phyloP scores from a whole-genome alignment of 179 eudicot species.

The Nepenthes alata region DNA sequence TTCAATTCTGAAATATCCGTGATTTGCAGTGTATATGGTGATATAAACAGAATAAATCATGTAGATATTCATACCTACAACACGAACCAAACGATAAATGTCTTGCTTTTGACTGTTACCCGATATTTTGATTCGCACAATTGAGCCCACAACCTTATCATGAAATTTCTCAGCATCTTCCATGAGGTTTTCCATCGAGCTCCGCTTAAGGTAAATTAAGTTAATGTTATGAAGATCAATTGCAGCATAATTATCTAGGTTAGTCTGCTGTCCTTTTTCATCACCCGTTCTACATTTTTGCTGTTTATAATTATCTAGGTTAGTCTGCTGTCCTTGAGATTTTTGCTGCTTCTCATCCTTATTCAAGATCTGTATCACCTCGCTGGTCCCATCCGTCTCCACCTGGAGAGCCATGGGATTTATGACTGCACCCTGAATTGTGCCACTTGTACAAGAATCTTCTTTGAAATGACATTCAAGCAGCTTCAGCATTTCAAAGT shows the following conservation, averaged over 20 bases:
- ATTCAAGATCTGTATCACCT: constrained; percentile 25
- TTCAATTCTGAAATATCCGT: not conserved
- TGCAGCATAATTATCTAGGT: constrained; percentile 85
- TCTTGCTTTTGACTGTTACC: constrained; percentile 85
- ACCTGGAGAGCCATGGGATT: constrained; percentile 31
- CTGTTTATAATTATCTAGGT: constrained; percentile 6
- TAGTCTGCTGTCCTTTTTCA: constrained; percentile 39
- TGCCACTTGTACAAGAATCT: constrained; percentile 56
- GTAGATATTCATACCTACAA: constrained; percentile 50
- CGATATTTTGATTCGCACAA: constrained; percentile 83
- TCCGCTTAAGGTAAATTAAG: constrained; percentile 67
- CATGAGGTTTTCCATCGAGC: constrained; percentile 68
- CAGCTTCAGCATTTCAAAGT: constrained; percentile 95
- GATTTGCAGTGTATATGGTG: not conserved
- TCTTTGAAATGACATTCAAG: constrained; percentile 92
- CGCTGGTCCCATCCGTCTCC: constrained; percentile 39
- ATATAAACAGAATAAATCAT: not conserved
- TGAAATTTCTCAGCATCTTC: constrained; percentile 56
- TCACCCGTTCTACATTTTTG: constrained; percentile 51
- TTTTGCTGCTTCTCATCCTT: constrained; percentile 35
- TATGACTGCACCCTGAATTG: constrained; percentile 52
- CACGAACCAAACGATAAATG: constrained; percentile 86
- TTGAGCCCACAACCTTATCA: constrained; percentile 74
- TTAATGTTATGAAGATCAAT: constrained; percentile 78
- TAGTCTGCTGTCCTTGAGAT: too few relatives aligned